These are phyloP conservation scores for Fusarium abutilonis DNA, from an alignment of 2,329 filamentous ascomycete genomes.

Conservation along the genomic window DNA sequence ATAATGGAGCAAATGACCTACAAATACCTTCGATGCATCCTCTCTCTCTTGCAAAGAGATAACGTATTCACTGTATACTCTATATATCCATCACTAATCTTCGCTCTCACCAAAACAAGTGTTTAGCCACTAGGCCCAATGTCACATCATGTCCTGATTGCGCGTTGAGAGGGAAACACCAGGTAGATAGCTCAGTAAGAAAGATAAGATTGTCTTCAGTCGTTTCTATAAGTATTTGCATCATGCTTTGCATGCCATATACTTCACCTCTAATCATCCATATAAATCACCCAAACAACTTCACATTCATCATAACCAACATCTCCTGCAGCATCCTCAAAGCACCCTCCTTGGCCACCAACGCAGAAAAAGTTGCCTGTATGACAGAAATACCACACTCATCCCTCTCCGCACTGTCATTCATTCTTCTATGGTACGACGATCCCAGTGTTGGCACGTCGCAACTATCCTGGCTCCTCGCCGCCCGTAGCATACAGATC, in stretches of 20 bases:
- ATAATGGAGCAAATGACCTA: too few relatives aligned
- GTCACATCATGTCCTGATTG: too few relatives aligned
- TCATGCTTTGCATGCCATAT: background rate
- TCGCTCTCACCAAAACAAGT: too few relatives aligned
- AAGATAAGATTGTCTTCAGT: background rate
- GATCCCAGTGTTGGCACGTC: constrained; percentile 50
- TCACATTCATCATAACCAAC: constrained; percentile 10
- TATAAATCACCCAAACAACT: constrained; percentile 13
- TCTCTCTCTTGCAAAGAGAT: too few relatives aligned
- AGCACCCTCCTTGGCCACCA: constrained; percentile 42
- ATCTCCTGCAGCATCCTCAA: constrained; percentile 41
- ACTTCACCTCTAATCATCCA: background rate
- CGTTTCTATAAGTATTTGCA: background rate
- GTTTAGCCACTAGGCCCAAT: too few relatives aligned
- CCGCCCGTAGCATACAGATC: constrained; percentile 64
- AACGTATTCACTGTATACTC: too few relatives aligned
- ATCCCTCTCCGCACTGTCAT: constrained; percentile 34
- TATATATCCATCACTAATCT: too few relatives aligned
- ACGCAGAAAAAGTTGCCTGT: constrained; percentile 41
- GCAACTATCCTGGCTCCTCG: constrained; percentile 63
- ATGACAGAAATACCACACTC: constrained; percentile 48
- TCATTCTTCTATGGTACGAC: constrained; percentile 47
- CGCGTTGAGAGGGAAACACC: too few relatives aligned
- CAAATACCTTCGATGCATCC: too few relatives aligned
- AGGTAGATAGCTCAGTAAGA: too few relatives aligned